Evolutionary conservation across 331 rosid species (phyloP), one percentile per base, ranked within the genome.

Genomic region (Acacia concinna): DNA sequence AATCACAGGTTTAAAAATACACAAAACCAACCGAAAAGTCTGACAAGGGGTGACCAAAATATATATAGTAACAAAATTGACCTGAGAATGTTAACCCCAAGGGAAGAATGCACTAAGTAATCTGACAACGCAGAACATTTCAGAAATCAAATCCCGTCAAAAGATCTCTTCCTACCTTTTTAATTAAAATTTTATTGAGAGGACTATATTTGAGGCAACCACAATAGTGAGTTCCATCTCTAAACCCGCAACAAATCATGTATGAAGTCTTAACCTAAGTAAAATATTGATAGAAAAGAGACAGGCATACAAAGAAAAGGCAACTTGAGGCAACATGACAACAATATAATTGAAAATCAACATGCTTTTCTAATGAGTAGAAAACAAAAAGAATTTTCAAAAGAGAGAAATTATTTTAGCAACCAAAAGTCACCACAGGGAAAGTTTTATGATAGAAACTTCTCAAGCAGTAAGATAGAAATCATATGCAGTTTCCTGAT

Each of bases 1-100:
- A 74, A 35, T 23, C 64, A 81, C 8, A 78, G 11, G 51, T 35
- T 59, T 38, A n/a, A 66, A 20, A 75, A 84, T 13, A 32, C 79
- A 82, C 49, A 21, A 27, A 65, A 85, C 43, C 68, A 82, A 20
- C 1, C 35, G 41, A 75, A 71, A n/a, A 49, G 52, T 35, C 71
- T 38, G 31, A 67, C 32, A 57, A 57, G 64, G 32, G 62, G 32
- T 10, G 32, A 25, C 49, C 72, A 37, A 67, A 67, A 67, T 67
- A 1, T n/a, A 67, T 37, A 30, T 10, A 38, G 15, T 17, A 30
- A 62, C 37, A 60, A 25, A 52, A 12, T 15, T 62, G 10, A 15
- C 25, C 51, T 0, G 21, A 37, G 44, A 14, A 67, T 40, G 21
- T 38, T 66, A 23, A 41, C 28, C 31, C 2, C 4, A 43, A 13